Evolutionary conservation across 192 early-diverging fungal species (phyloP).

Genomic region (Piromyces sp.): DNA sequence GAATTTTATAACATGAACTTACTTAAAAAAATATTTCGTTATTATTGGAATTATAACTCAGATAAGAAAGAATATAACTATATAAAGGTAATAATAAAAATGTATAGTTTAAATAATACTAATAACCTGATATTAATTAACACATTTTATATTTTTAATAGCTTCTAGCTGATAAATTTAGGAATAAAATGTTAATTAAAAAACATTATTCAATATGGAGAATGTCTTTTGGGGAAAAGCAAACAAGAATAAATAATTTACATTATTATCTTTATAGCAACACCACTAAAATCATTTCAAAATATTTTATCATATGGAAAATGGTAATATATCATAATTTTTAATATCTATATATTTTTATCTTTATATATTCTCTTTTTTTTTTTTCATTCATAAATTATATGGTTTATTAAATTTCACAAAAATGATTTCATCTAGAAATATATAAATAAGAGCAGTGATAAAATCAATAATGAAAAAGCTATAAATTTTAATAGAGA

Average conservation of each 20-base stretch:
- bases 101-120: no score
- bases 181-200: background rate
- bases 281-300: background rate
- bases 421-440: background rate
- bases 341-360: no score
- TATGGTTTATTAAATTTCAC: no score
- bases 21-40: background rate
- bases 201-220: background rate
- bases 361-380: no score
- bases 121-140: no score
- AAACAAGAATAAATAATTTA: background rate
- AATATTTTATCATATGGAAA: background rate
- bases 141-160: no score
- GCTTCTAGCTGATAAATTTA: background rate
- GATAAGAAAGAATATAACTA: background rate
- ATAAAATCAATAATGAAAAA: background rate
- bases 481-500: background rate
- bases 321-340: background rate
- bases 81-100: background rate
- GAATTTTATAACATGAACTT: background rate
- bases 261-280: background rate
- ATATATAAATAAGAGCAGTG: background rate
- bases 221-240: background rate
- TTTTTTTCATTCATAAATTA: no score
- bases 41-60: background rate